A percentile compares a stretch with the other conserved stretches of the same genome.
phyloP scores from a whole-genome alignment of 2,329 filamentous ascomycete species.

The Nothopassalora personata region DNA sequence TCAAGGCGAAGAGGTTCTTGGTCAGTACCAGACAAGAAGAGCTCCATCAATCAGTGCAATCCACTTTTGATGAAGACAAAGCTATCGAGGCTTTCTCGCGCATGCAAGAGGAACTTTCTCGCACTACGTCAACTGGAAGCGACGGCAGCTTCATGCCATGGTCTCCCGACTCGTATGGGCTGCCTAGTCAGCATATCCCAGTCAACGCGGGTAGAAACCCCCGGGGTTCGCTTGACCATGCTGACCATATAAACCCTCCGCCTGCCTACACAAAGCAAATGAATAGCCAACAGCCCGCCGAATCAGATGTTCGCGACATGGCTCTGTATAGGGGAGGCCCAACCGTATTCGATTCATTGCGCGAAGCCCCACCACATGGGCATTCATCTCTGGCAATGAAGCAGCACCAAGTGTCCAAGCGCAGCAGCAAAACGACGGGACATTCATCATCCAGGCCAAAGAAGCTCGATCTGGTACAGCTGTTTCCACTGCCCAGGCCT shows the following conservation, averaged over 20 bases:
- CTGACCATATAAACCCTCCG: slow-evolving; percentile 35
- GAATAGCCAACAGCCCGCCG: slow-evolving; percentile 1
- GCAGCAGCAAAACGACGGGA: slow-evolving; percentile 19
- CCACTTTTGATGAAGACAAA: slow-evolving; percentile 5
- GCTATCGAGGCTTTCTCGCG: slow-evolving; percentile 12
- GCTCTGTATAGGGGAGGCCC: slow-evolving; percentile 36
- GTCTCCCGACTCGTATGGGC: slow-evolving; percentile 13
- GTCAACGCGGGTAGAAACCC: slow-evolving; percentile 9
- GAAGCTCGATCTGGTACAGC: slow-evolving; percentile 38
- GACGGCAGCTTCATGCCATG: slow-evolving; percentile 9
- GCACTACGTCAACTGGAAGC: slow-evolving; percentile 2
- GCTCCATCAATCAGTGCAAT: neutral
- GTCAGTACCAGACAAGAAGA: neutral
- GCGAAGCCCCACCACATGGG: slow-evolving; percentile 7
- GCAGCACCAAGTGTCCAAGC: slow-evolving; percentile 11
- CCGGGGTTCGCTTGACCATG: slow-evolving; percentile 32
- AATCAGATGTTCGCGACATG: slow-evolving; percentile 40
- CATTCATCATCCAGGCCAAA: slow-evolving; percentile 25
- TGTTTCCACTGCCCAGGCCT: slow-evolving; percentile 34
- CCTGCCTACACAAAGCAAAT: slow-evolving; percentile 1
- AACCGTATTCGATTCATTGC: slow-evolving; percentile 17
- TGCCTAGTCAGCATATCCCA: neutral
- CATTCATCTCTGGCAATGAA: slow-evolving; percentile 9
- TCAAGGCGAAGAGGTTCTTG: slow-evolving; percentile 18
- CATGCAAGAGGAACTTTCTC: slow-evolving; percentile 13